Base-by-base conservation (phyloP, 2,329 filamentous ascomycete species). In the Pestalotiopsis fici region DNA sequence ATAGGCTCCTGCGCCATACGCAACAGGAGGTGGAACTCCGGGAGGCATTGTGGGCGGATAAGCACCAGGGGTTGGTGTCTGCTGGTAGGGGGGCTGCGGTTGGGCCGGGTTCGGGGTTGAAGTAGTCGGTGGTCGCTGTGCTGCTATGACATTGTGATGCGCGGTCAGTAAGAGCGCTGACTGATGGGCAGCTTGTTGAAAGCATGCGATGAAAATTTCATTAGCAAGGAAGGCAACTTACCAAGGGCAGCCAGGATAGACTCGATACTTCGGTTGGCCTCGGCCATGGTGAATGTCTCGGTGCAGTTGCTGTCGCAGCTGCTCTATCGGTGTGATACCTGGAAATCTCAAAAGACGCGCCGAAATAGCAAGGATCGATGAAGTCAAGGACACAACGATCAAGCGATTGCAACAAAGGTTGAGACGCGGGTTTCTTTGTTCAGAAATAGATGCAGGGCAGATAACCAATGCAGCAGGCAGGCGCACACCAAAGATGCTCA, bases 181-280 rank as follows among this genome's bases (percentile, higher is more conserved):
- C 37, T 28, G 9, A 61, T 39, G 56, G 25, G 37, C 31, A 47
- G 39, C 13, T 18, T 15, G 37, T 43, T 66, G 31, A 63, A 59
- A 50, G 43, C 23, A 5, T 28, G 25, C 9, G n/a, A 23, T 27
- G 60, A 35, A 18, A 23, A 25, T 21, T 27, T 59, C 18, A 59
- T 21, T 11, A 5, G 18, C 11, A 9, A 59, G 55, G 59, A 67
- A 60, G 65, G 67, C 18, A 66, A 75, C 82, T 74, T 80, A 85
- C 83, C 83, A 66, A 85, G 78, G 69, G 83, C 83, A 66, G 83
- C 83, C 70, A 85, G 77, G 68, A 85, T 84, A 69, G 82, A 83
- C 73, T 83, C 79, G 67, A 83, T 83, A 66, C 81, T 78, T 61
- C 78, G 79, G 57, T 79, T 77, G 57, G 78, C 72, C 59, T 82